These are phyloP conservation scores for Lecanosticta acicola DNA, from an alignment of 2,329 filamentous ascomycete genomes.

Conservation along the genomic window DNA sequence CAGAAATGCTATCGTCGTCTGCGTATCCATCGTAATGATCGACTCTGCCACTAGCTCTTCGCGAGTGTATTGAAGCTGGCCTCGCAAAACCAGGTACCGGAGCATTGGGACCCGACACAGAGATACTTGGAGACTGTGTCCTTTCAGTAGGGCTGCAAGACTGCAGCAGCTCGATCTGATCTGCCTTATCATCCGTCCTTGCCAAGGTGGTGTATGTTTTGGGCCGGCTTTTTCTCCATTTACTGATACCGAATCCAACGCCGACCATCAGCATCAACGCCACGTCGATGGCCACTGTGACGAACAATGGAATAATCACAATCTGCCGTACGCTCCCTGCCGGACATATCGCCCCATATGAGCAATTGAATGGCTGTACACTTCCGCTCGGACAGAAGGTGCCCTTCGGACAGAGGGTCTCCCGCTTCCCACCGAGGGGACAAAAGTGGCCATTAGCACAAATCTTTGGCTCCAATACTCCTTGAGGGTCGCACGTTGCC, in stretches of 20 bases:
- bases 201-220: conserved; percentile 22
- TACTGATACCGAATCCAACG: conserved; percentile 33
- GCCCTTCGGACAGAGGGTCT: conserved; percentile 32
- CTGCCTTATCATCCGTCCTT: conserved; percentile 16
- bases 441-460: conserved; percentile 50
- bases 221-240: conserved; percentile 32
- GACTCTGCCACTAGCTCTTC: conserved; percentile 22
- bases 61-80: conserved; percentile 9
- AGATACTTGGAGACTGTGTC: conserved; percentile 11
- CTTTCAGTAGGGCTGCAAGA: conserved; percentile 21
- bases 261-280: conserved; percentile 37
- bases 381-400: conserved; percentile 50
- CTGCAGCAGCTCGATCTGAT: conserved; percentile 27
- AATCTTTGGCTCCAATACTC: conserved; percentile 46
- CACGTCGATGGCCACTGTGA: conserved; percentile 43
- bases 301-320: conserved; percentile 40
- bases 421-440: conserved; percentile 39
- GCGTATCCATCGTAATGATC: conserved; percentile 26
- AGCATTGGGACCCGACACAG: conserved; percentile 1
- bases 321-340: conserved; percentile 41
- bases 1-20: conserved; percentile 28
- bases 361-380: conserved; percentile 45
- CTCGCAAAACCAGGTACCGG: neutral
- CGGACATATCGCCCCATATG: conserved; percentile 43
- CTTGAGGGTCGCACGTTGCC: conserved; percentile 31